Conservation (phyloP, 768 basidiomycete species). For the Inosperma sp. region DNA sequence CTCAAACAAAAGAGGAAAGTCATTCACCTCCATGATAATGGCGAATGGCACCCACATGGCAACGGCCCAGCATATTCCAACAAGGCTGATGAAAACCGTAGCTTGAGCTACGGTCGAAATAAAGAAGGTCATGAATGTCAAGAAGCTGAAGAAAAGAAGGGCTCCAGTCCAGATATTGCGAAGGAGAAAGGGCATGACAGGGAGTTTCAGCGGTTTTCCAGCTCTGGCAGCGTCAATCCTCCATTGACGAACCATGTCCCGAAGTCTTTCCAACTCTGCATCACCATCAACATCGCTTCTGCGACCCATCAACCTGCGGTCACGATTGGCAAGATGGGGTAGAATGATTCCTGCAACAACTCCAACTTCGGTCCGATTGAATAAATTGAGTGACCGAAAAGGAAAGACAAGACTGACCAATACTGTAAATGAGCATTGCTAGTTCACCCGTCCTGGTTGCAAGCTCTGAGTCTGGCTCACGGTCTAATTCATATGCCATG, state of each 20-base stretch:
- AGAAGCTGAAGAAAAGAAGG: constrained; percentile 68
- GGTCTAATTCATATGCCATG: constrained; percentile 74
- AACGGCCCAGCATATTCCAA: constrained; percentile 95
- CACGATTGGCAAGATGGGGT: constrained; percentile 77
- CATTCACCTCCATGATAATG: constrained; percentile 89
- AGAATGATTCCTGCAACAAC: constrained; percentile 77
- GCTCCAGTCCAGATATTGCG: constrained; percentile 94
- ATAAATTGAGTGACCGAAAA: constrained; percentile 2
- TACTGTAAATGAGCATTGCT: constrained; percentile 86
- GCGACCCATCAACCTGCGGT: constrained; percentile 71
- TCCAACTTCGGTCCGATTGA: constrained; percentile 53
- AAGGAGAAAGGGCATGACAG: constrained; percentile 85
- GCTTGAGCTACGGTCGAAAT: constrained; percentile 74
- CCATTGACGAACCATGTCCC: constrained; percentile 73
- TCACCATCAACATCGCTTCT: constrained; percentile 72
- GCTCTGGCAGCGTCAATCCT: constrained; percentile 74
- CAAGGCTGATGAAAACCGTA: constrained; percentile 72
- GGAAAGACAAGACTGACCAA: constrained; percentile 48
- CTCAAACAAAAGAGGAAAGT: background rate
- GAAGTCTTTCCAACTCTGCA: constrained; percentile 65
- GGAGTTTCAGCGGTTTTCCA: constrained; percentile 72
- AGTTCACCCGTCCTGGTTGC: constrained; percentile 84
- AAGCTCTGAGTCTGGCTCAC: constrained; percentile 75
- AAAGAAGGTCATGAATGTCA: constrained; percentile 85
- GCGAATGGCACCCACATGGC: constrained; percentile 98